A percentile compares a stretch with the other conserved stretches of the same genome.
Conservation (phyloP, 1,139 yeast species). For the Candida frijolesensis region DNA sequence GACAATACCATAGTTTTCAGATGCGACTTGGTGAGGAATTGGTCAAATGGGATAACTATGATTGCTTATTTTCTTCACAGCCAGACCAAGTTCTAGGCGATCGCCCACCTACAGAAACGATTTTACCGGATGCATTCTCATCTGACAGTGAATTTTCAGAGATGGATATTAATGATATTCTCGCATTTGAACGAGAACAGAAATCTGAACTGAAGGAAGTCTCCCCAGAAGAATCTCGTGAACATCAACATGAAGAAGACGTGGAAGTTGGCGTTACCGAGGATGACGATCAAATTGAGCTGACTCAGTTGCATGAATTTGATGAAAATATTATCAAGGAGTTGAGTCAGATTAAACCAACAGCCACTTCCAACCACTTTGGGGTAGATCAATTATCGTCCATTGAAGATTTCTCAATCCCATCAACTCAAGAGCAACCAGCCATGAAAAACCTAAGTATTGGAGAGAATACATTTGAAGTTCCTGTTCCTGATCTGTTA, state of each 20-base stretch:
- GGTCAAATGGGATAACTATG: slow-evolving; percentile 22
- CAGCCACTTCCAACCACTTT: slow-evolving; percentile 6
- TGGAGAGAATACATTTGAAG: slow-evolving; percentile 20
- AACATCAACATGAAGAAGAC: slow-evolving; percentile 6
- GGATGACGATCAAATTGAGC: slow-evolving; percentile 11
- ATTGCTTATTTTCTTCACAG: slow-evolving; percentile 13
- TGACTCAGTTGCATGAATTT: slow-evolving; percentile 8
- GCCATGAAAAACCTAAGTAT: slow-evolving; percentile 11
- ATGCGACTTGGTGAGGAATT: slow-evolving; percentile 22
- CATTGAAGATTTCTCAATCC: slow-evolving; percentile 14
- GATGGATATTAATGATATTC: neutral
- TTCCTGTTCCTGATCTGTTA: slow-evolving; percentile 22
- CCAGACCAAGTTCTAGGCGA: neutral
- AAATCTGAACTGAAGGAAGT: slow-evolving; percentile 2
- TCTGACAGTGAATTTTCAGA: slow-evolving; percentile 10
- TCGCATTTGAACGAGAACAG: neutral
- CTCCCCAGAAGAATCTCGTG: neutral
- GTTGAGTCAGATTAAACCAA: slow-evolving; percentile 17
- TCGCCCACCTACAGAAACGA: neutral
- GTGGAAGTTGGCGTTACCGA: slow-evolving; percentile 6
- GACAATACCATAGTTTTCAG: slow-evolving; percentile 7
- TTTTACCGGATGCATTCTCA: slow-evolving; percentile 2
- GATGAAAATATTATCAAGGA: slow-evolving; percentile 18
- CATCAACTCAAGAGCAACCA: slow-evolving; percentile 10
- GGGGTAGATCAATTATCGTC: slow-evolving; percentile 5